Evolutionary conservation across 106 monocot genomes (phyloP), one percentile per base, ranked within the genome.

Genomic region (Platanthera zijinensis): DNA sequence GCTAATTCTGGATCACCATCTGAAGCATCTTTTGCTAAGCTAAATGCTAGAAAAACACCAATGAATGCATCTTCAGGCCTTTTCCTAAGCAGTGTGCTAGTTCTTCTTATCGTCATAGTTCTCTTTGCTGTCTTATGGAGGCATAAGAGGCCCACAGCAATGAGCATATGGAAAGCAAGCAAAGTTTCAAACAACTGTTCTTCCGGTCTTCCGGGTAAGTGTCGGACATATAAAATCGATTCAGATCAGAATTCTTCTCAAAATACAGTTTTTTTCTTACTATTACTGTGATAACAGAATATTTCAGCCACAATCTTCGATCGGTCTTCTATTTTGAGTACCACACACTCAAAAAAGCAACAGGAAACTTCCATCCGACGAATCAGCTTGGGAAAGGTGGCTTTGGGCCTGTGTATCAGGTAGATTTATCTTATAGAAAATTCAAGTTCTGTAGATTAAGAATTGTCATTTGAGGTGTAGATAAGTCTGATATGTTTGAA

Each of bases 321-420:
- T 72, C 82, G 4, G 77, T 84, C 51, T 69, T 21, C 69, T 77
- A 82, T 59, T 87, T 84, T 18, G 74, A 82, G 52, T 87, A 69
- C 62, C 48, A 52, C 15, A 84, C 87, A 52, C 54, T 87, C 32
- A 87, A 82, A 69, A 87, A 73, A 79, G 87, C 84, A 76, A 87
- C 87, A 18, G 66, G 75, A 39, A 78, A 82, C 52, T 87, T 87
- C 52, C 67, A 84, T 18, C 77, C 76, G 28, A 79, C 51, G 51
- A 79, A 87, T 75, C 84, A 87, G 63, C 84, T 87, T 61, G 87
- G 87, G 17, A 76, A 66, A 14, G 87, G 87, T 74, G 87, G 87
- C 0, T 87, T 87, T 72, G 87, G 87, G 10, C 75, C 78, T 48
- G 87, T 87, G 8, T 87, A 78, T 75, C 75, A 84, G 84, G 87